Percentiles rank a stretch among this genome's conserved stretches.
These are phyloP conservation scores for Conoideocrella luteorostrata DNA, from an alignment of 2,329 filamentous ascomycete species.

Conservation along the genomic window DNA sequence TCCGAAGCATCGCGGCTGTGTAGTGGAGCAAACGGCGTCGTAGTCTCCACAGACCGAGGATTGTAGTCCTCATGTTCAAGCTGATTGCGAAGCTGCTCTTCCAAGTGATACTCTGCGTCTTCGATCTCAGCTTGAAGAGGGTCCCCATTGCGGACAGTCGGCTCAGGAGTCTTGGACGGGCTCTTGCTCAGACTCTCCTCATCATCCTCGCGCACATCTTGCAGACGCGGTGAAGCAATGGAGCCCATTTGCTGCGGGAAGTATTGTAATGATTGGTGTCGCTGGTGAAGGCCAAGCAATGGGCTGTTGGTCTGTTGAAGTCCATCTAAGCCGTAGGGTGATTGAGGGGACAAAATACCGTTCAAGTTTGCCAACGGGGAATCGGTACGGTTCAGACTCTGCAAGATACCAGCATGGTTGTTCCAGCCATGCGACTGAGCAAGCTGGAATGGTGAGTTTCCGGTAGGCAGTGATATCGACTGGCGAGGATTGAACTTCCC, in stretches of 20 bases:
- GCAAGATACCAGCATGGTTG: slow-evolving; percentile 49
- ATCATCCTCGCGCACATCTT: slow-evolving; percentile 68
- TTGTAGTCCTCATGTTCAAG: slow-evolving; percentile 74
- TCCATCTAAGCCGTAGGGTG: slow-evolving; percentile 53
- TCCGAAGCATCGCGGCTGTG: slow-evolving; percentile 40
- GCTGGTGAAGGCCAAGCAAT: slow-evolving; percentile 42
- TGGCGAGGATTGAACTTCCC: slow-evolving; percentile 63
- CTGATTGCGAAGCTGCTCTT: slow-evolving; percentile 72
- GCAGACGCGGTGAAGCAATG: slow-evolving; percentile 55
- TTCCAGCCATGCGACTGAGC: slow-evolving; percentile 54
- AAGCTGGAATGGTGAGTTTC: slow-evolving; percentile 62
- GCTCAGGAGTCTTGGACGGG: slow-evolving; percentile 49
- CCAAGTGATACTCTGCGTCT: slow-evolving; percentile 77
- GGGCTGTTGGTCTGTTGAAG: slow-evolving; percentile 35
- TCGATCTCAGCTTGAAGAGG: slow-evolving; percentile 82
- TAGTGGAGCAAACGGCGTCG: slow-evolving; percentile 18
- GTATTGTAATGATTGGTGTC: slow-evolving; percentile 54
- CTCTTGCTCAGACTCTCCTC: slow-evolving; percentile 51
- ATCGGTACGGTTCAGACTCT: slow-evolving; percentile 47
- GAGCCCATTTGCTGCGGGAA: slow-evolving; percentile 48
- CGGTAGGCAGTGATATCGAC: slow-evolving; percentile 61
- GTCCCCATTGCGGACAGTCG: slow-evolving; percentile 44
- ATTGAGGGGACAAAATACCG: slow-evolving; percentile 56
- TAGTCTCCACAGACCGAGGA: slow-evolving; percentile 38
- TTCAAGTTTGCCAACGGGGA: slow-evolving; percentile 56